Percentiles rank a stretch among this genome's conserved stretches.
Evolutionary conservation across 73 alveolate species (phyloP).

Genomic region (Paramecium primaurelia): DNA sequence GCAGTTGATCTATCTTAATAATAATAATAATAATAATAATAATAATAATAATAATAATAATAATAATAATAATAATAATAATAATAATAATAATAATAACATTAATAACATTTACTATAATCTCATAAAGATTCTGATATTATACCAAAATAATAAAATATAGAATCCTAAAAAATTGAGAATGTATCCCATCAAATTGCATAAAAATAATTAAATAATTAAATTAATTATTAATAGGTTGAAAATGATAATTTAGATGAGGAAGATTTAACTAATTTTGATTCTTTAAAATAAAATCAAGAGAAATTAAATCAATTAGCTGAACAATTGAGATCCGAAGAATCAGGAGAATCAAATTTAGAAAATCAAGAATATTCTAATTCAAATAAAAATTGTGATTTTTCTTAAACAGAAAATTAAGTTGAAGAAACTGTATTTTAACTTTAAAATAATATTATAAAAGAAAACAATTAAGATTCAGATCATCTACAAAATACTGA

Average conservation of each 20-base stretch:
- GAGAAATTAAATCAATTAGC: background rate
- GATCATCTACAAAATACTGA: background rate
- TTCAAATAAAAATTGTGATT: background rate
- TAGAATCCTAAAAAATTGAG: background rate
- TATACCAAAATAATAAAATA: background rate
- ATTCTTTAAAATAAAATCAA: background rate
- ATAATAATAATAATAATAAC: background rate
- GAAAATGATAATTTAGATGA: background rate
- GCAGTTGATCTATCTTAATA: background rate
- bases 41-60: no score
- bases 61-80: background rate
- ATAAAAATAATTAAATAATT: background rate
- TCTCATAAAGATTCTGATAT: background rate
- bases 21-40: no score
- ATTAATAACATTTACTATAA: no score
- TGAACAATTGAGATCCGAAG: background rate
- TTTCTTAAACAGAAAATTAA: background rate
- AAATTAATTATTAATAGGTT: background rate
- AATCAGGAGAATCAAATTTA: background rate
- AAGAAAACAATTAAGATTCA: background rate
- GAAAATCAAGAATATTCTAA: background rate
- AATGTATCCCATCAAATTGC: background rate
- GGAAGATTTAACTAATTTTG: background rate
- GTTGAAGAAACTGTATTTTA: background rate
- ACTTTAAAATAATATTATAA: background rate